These are phyloP conservation scores for Leccinum imitatum DNA, from an alignment of 768 basidiomycete genomes.

Conservation along the genomic window DNA sequence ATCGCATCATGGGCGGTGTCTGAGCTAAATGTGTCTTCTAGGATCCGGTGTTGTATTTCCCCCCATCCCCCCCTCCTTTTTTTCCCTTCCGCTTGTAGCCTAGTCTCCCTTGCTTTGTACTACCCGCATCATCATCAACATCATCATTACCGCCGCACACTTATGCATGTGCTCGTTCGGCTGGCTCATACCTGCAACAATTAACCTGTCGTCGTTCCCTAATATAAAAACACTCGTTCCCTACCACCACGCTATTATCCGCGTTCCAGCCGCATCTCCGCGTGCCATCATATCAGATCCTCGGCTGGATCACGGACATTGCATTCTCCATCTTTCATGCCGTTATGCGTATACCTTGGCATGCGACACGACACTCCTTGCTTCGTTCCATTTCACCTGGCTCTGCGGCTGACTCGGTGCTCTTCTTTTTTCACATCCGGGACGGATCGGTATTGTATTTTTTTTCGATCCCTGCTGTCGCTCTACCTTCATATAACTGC, in stretches of 20 bases:
- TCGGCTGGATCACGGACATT: background rate
- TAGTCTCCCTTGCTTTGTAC: background rate
- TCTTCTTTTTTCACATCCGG: background rate
- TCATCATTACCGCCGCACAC: constrained; percentile 12
- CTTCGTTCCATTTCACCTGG: background rate
- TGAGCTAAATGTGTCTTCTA: background rate
- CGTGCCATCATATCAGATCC: background rate
- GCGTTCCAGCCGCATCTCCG: background rate
- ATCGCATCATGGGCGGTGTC: background rate
- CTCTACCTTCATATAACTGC: background rate
- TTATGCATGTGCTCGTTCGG: background rate
- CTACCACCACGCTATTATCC: background rate
- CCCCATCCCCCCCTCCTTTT: background rate
- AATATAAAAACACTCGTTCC: background rate
- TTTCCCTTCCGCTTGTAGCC: background rate
- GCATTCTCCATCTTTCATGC: background rate
- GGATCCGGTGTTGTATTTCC: background rate
- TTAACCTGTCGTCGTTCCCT: background rate
- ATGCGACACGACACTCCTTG: background rate
- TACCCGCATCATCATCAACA: background rate
- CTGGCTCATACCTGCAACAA: background rate
- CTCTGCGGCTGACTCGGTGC: background rate
- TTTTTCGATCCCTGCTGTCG: background rate
- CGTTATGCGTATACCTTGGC: background rate
- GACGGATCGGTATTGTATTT: background rate